Percentiles rank a stretch among this genome's conserved stretches.
phyloP scores from a whole-genome alignment of 1,284 basidiomycete species.

The Cryptococcus amylolentus region DNA sequence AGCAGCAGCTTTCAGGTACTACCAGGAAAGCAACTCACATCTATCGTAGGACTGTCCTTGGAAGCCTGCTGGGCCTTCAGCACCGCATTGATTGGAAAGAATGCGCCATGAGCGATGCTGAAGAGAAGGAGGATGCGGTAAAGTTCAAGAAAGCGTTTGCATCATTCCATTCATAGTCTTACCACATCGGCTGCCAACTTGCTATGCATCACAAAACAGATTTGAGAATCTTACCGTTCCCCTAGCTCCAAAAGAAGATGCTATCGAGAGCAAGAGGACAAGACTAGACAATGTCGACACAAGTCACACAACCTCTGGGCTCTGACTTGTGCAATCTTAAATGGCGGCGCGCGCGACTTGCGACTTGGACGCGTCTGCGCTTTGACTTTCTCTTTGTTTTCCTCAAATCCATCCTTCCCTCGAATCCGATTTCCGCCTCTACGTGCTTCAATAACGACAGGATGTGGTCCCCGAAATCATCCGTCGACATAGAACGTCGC shows the following conservation, averaged over 20 bases:
- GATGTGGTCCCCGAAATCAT: constrained; percentile 9
- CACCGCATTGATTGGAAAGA: constrained; percentile 86
- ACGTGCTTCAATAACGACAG: neutral
- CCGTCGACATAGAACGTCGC: constrained; percentile 15
- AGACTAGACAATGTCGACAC: neutral
- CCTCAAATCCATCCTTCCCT: neutral
- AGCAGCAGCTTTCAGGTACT: constrained; percentile 28
- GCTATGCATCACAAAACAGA: no score
- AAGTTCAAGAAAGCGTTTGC: constrained; percentile 78
- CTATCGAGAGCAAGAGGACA: neutral
- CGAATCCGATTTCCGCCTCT: no score
- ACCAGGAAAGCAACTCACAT: neutral
- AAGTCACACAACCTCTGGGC: no score
- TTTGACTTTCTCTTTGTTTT: neutral
- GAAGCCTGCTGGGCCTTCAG: constrained; percentile 65
- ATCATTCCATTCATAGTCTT: constrained; percentile 54
- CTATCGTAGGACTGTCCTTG: constrained; percentile 66
- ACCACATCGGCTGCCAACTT: no score
- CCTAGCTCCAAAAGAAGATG: no score
- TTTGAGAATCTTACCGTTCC: no score
- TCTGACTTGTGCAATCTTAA: no score
- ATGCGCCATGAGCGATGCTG: constrained; percentile 71
- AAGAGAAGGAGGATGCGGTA: constrained; percentile 73
- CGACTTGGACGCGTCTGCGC: no score
- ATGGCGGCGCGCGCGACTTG: no score